These are phyloP conservation scores for Nakazawaea ernobii DNA, from an alignment of 805 yeast genomes.

Conservation along the genomic window DNA sequence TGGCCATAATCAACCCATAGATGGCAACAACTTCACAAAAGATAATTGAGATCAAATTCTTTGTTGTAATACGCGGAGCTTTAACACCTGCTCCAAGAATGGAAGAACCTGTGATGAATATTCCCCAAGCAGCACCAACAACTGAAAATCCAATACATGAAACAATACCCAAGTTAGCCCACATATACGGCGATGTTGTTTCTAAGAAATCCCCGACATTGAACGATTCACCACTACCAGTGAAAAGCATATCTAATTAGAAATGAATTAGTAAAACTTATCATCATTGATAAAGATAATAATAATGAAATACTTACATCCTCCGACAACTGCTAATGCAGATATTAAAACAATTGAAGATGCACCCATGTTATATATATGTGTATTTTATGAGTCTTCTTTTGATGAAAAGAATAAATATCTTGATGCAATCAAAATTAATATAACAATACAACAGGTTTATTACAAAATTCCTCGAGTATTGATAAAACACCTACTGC, in stretches of 20 bases:
- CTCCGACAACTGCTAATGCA: constrained; percentile 29
- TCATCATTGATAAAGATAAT: neutral
- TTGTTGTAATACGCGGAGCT: constrained; percentile 95
- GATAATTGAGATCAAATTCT: constrained; percentile 91
- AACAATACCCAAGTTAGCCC: constrained; percentile 91
- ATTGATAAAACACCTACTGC: no score
- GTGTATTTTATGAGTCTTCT: neutral
- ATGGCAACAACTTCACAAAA: constrained; percentile 99
- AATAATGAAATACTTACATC: constrained; percentile 23
- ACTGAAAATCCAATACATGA: constrained; percentile 91
- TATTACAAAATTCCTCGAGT: no score
- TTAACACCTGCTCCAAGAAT: constrained; percentile 97
- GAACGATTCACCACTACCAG: constrained; percentile 88
- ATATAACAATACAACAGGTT: no score
- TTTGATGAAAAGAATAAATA: no score
- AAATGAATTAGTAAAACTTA: neutral
- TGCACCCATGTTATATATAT: constrained; percentile 14
- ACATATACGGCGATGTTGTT: constrained; percentile 88
- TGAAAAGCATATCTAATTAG: constrained; percentile 58
- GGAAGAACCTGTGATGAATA: constrained; percentile 90
- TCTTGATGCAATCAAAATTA: neutral
- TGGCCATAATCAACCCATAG: constrained; percentile 95
- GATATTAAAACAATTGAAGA: constrained; percentile 21
- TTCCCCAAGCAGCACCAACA: constrained; percentile 99
- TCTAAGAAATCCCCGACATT: constrained; percentile 85